Conservation (phyloP, 2,329 filamentous ascomycete genomes). For the Coniochaeta ligniaria region DNA sequence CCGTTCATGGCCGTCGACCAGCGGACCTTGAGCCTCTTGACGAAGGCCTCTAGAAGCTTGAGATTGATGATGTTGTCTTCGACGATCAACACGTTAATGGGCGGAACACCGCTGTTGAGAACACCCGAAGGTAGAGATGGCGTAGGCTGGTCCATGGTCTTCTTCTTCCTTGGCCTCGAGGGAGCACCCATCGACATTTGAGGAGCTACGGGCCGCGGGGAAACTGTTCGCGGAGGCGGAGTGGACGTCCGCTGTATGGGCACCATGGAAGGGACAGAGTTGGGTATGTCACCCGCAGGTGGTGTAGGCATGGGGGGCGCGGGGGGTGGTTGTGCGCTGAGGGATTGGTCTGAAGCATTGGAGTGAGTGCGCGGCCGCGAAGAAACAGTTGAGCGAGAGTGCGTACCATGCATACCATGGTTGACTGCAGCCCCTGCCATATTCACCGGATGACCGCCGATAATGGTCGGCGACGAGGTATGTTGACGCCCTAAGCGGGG, state of each 20-base stretch:
- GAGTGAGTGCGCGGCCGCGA: slow-evolving; percentile 52
- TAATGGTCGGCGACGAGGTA: slow-evolving; percentile 72
- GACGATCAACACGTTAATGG: slow-evolving; percentile 95
- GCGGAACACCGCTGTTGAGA: slow-evolving; percentile 78
- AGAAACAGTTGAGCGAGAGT: slow-evolving; percentile 31
- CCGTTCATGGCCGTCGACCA: slow-evolving; percentile 98
- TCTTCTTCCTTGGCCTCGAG: slow-evolving; percentile 40
- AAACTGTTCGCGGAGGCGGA: slow-evolving; percentile 37
- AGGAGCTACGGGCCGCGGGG: slow-evolving; percentile 31
- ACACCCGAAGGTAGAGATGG: slow-evolving; percentile 52
- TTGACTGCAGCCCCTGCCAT: slow-evolving; percentile 25
- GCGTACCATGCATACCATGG: slow-evolving; percentile 32
- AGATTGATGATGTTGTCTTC: slow-evolving; percentile 99
- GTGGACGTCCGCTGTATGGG: slow-evolving; percentile 48
- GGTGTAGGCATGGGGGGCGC: slow-evolving; percentile 45
- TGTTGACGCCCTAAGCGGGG: slow-evolving; percentile 63
- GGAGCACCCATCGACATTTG: slow-evolving; percentile 1
- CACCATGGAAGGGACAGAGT: slow-evolving; percentile 2
- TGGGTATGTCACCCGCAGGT: slow-evolving; percentile 34
- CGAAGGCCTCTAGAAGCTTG: slow-evolving; percentile 86
- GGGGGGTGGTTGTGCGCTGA: slow-evolving; percentile 26
- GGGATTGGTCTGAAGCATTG: slow-evolving; percentile 42
- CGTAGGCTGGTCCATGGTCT: slow-evolving; percentile 34
- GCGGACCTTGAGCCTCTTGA: slow-evolving; percentile 89
- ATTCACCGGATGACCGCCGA: slow-evolving; percentile 34